A percentile compares a stretch with the other conserved stretches of the same genome.
These are phyloP conservation scores for Brassica rapa DNA, from an alignment of 345 rosid species.

Conservation along the genomic window DNA sequence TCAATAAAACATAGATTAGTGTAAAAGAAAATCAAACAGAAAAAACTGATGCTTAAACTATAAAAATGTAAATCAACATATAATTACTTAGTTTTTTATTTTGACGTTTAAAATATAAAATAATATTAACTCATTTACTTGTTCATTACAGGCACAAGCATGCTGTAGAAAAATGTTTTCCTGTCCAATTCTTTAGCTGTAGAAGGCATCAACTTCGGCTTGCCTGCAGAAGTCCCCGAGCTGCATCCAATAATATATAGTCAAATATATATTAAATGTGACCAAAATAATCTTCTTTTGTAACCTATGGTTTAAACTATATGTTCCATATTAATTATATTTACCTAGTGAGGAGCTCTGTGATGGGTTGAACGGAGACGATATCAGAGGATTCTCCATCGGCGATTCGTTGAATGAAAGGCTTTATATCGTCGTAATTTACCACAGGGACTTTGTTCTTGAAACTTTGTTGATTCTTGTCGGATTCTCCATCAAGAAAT, in stretches of 20 bases:
- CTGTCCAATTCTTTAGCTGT: slow-evolving; percentile 86
- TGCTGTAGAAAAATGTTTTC: slow-evolving; percentile 87
- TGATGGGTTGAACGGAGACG: slow-evolving; percentile 73
- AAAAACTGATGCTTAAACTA: not conserved
- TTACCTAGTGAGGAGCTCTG: slow-evolving; percentile 89
- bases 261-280: slow-evolving; percentile 1
- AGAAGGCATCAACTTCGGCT: slow-evolving; percentile 93
- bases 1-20: not conserved
- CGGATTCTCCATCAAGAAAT: slow-evolving; percentile 53
- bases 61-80: not conserved
- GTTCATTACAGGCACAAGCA: slow-evolving; percentile 91
- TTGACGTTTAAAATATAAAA: not conserved
- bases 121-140: slow-evolving; percentile 47
- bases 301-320: not conserved
- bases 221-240: slow-evolving; percentile 94
- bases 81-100: not conserved
- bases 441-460: slow-evolving; percentile 75
- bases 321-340: not conserved
- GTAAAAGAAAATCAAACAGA: not conserved
- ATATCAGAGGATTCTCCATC: slow-evolving; percentile 67
- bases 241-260: slow-evolving; percentile 48
- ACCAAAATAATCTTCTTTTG: not conserved
- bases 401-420: slow-evolving; percentile 69
- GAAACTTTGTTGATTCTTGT: slow-evolving; percentile 49
- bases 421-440: slow-evolving; percentile 74